A percentile compares a stretch with the other conserved stretches of the same genome.
Evolutionary conservation across 306 rosid genomes (phyloP).

Genomic region (Heteromeles arbutifolia): DNA sequence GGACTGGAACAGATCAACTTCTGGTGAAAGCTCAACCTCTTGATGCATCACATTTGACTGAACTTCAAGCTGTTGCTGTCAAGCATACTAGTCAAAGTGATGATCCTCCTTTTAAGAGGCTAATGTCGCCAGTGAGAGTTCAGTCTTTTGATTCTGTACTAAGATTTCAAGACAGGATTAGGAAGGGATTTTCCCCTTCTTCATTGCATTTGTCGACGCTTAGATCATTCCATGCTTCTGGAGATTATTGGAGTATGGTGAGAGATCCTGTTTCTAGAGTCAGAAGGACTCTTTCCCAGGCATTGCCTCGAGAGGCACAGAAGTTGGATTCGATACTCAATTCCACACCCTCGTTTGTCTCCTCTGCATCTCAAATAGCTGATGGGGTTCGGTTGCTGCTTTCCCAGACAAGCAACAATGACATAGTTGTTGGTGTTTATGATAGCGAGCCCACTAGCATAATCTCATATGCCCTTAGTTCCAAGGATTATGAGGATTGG

Average conservation of each 20-base stretch:
- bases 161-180: slow-evolving; percentile 55
- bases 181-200: slow-evolving; percentile 48
- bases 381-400: slow-evolving; percentile 84
- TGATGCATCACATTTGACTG: slow-evolving; percentile 24
- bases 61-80: slow-evolving; percentile 26
- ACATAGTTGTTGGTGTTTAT: slow-evolving; percentile 79
- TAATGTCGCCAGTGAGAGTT: slow-evolving; percentile 55
- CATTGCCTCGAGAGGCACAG: slow-evolving; percentile 61
- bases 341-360: slow-evolving; percentile 57
- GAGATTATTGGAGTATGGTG: slow-evolving; percentile 73
- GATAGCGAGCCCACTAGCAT: slow-evolving; percentile 91
- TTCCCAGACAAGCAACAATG: slow-evolving; percentile 52
- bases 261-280: slow-evolving; percentile 69
- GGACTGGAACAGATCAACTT: slow-evolving; percentile 80
- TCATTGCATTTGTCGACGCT: slow-evolving; percentile 48
- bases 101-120: slow-evolving; percentile 43
- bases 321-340: slow-evolving; percentile 49
- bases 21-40: slow-evolving; percentile 24
- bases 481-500: slow-evolving; percentile 76
- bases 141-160: slow-evolving; percentile 86
- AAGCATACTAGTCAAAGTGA: slow-evolving; percentile 27
- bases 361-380: slow-evolving; percentile 52
- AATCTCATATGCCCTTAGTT: slow-evolving; percentile 81
- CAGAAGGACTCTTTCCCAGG: slow-evolving; percentile 40
- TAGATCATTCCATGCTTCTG: slow-evolving; percentile 83